Percentiles rank a stretch among this genome's conserved stretches.
Conservation (phyloP, 768 basidiomycete species). For the Agrocybe pediades region DNA sequence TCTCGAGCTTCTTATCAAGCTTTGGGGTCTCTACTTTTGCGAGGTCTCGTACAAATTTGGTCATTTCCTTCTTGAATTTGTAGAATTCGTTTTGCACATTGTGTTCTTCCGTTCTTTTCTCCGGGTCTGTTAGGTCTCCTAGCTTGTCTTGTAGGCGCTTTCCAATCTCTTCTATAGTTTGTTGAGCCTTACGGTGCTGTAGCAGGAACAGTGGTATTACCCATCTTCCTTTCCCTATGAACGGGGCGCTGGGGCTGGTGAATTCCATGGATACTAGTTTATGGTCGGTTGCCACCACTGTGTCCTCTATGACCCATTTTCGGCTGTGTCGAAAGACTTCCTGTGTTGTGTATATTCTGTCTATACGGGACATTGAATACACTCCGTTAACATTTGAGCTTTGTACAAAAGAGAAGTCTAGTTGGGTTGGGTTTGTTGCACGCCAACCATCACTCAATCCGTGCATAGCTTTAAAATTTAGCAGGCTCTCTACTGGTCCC, state of each 20-base stretch:
- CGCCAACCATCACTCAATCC: slow-evolving; percentile 34
- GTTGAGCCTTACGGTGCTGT: slow-evolving; percentile 16
- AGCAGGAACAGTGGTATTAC: slow-evolving; percentile 15
- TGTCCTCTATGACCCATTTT: slow-evolving; percentile 25
- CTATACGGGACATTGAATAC: slow-evolving; percentile 29
- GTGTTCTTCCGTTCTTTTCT: background rate
- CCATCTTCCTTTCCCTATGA: slow-evolving; percentile 34
- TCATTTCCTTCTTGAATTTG: background rate
- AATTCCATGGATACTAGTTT: slow-evolving; percentile 25
- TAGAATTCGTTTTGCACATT: background rate
- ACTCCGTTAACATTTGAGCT: background rate
- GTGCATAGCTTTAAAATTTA: slow-evolving; percentile 17
- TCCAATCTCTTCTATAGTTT: slow-evolving; percentile 4
- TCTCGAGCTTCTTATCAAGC: background rate
- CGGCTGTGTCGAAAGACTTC: slow-evolving; percentile 1
- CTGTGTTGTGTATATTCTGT: slow-evolving; percentile 33
- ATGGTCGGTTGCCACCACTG: slow-evolving; percentile 32
- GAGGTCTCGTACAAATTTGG: no score
- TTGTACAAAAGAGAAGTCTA: slow-evolving; percentile 28
- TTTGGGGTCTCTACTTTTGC: background rate
- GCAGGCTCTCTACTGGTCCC: slow-evolving; percentile 10
- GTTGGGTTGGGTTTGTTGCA: slow-evolving; percentile 15
- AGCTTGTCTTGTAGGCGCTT: background rate
- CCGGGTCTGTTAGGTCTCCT: background rate
- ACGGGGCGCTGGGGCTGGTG: slow-evolving; percentile 19